Base-by-base conservation (phyloP, 2,329 filamentous ascomycete species). In the Talaromyces sp. region DNA sequence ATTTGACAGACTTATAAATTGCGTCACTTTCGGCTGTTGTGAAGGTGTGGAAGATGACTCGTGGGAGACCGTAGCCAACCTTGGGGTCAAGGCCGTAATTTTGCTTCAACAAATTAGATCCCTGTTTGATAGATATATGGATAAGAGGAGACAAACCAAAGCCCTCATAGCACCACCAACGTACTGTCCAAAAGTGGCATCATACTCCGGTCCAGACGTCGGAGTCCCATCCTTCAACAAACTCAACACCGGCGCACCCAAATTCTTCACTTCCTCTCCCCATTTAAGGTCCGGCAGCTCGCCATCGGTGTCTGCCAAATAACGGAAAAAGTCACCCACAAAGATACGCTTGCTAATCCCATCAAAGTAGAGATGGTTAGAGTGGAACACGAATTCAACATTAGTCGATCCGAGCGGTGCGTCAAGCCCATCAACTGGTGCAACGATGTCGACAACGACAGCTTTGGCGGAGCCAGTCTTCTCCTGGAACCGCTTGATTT, bases 11-110 rank as follows among this genome's bases (percentile, higher is more conserved):
- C 3, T 56, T 60, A 37, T 54, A 45, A 6, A 65, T 60, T 19
- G 47, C 50, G 27, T 41, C 63, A 2, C 47, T 65, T 14, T 65
- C 63, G 27, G 31, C 33, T 13, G 22, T 16, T 3, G 63, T 61
- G 22, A 65, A 65, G 3, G 63, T 62, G 27, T 65, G 63, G 49
- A 65, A 65, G 19, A 65, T 61, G 24, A 56, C 47, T 47, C 63
- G 45, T 2, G 63, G 63, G 3, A 61, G 56, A 31, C 63, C 63
- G 37, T 43, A n/a, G 37, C 22, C 33, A 6, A 14, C 1, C 31
- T 50, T 60, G 27, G 43, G 2, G 8, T 50, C 37, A 27, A 50
- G 59, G 27, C 59, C 45, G 24, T 60, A 50, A 16, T 60, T 60
- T 39, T 50, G 31, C 59, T 60, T 47, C 8, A 24, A 13, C n/a